Base-by-base conservation (phyloP, 192 early-diverging fungal genomes). In the Dissophora ornata region DNA sequence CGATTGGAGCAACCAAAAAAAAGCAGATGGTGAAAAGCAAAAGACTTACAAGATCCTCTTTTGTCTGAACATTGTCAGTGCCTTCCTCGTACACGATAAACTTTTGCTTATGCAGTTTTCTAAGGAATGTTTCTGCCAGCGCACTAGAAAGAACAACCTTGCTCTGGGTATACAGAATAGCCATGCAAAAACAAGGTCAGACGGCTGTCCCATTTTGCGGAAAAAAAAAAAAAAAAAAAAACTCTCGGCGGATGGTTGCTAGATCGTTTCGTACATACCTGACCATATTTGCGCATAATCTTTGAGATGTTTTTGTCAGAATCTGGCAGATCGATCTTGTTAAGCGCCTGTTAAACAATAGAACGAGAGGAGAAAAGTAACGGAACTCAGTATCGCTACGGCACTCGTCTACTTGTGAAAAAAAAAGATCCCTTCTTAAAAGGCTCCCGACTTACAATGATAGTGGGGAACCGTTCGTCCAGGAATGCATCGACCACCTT, bases 251-350 rank as follows among this genome's bases (percentile, higher is more conserved):
- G 54, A 25, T 28, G 22, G 3, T 40, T 36, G n/a, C 7, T 55
- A 1, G 30, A 38, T 38, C 36, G n/a, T n/a, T n/a, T n/a, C n/a
- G n/a, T 2, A 38, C 0, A 41, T 82, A 87, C 88, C 64, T 81
- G 69, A 50, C 81, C 90, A 57, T 94, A 95, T 67, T 91, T 90
- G 12, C 89, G 69, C 67, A 88, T 82, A 30, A 95, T 93, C 29
- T 88, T 82, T 22, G 90, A 86, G 53, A 95, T 93, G 69, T 94
- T 93, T 70, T 91, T 91, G 71, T 92, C 93, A 1, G 90, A 80
- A 44, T 94, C 94, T 1, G 94, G 87, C 64, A 93, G 84, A 61
- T 95, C 94, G 40, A 95, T 93, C 58, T 95, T 95, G 82, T 95
- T 95, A 30, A 95, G 80, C 4, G 93, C 91, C 84, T 77, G 19